Evolutionary conservation across 305 asterid genomes (phyloP).

Genomic region (Plantago coronopus): DNA sequence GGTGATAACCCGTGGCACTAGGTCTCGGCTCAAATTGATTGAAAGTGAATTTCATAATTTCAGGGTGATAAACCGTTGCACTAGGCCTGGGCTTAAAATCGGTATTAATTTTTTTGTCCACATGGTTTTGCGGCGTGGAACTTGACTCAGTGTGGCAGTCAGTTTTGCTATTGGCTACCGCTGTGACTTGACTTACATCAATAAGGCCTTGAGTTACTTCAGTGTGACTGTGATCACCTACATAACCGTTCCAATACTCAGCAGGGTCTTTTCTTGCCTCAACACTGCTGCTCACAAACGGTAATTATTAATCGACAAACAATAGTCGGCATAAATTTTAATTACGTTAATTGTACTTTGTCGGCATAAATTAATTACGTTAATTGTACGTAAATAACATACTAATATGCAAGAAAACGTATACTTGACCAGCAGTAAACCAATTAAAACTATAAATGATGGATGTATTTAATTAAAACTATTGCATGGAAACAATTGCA

Average conservation of each 20-base stretch:
- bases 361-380: too few species aligned
- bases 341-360: too few species aligned
- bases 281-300: slow-evolving; percentile 16
- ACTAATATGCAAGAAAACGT: too few species aligned
- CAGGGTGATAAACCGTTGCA: not conserved
- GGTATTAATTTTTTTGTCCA: not conserved
- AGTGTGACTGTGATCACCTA: slow-evolving; percentile 19
- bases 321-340: too few species aligned
- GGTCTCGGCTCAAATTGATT: slow-evolving; percentile 18
- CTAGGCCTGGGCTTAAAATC: slow-evolving; percentile 20
- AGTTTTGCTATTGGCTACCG: not conserved
- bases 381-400: too few species aligned
- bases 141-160: slow-evolving; percentile 15
- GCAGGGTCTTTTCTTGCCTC: slow-evolving; percentile 23
- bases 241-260: slow-evolving; percentile 11
- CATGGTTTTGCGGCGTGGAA: not conserved
- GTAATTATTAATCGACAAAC: not conserved
- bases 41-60: not conserved
- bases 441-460: too few species aligned
- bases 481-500: too few species aligned
- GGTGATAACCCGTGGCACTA: slow-evolving; percentile 4
- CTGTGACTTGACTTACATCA: slow-evolving; percentile 8
- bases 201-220: slow-evolving; percentile 15
- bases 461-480: too few species aligned
- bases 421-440: too few species aligned